Percentiles rank a stretch among this genome's conserved stretches.
Evolutionary conservation across 257 asterid genomes (phyloP).

Genomic region (Penstemon newberryi): DNA sequence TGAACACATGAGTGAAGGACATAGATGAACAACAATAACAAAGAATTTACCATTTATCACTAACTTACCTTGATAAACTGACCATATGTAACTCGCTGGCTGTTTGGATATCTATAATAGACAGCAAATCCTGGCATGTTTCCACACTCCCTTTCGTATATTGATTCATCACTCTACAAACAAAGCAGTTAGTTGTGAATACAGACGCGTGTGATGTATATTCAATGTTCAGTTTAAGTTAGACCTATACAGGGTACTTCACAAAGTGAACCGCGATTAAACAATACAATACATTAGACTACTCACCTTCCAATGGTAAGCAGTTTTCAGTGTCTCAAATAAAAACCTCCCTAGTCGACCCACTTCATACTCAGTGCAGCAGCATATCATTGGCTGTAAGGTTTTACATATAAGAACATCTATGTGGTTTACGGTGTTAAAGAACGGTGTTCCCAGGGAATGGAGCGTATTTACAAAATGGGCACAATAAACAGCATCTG

Average conservation of each 20-base stretch:
- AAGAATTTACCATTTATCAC: slow-evolving; percentile 18
- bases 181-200: slow-evolving; percentile 11
- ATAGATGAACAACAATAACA: neutral
- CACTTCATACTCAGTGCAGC: slow-evolving; percentile 99
- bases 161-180: slow-evolving; percentile 79
- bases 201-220: slow-evolving; percentile 11
- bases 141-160: slow-evolving; percentile 97
- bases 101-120: slow-evolving; percentile 92
- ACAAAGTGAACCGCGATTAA: slow-evolving; percentile 5
- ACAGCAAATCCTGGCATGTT: slow-evolving; percentile 99
- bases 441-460: slow-evolving; percentile 97
- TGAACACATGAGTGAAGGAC: slow-evolving; percentile 17
- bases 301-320: slow-evolving; percentile 94
- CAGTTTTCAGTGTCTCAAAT: slow-evolving; percentile 89
- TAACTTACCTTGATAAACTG: slow-evolving; percentile 88
- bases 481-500: slow-evolving; percentile 98
- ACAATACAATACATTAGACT: slow-evolving; percentile 10
- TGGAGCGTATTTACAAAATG: slow-evolving; percentile 93
- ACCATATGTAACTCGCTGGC: slow-evolving; percentile 93
- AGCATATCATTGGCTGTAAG: slow-evolving; percentile 97
- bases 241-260: slow-evolving; percentile 1
- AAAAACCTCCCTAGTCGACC: slow-evolving; percentile 96
- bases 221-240: neutral
- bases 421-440: slow-evolving; percentile 96
- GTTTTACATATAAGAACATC: slow-evolving; percentile 98